A percentile compares a stretch with the other conserved stretches of the same genome.
These are phyloP conservation scores for Phytopythium vexans DNA, from an alignment of 352 stramenopile species.

Conservation along the genomic window DNA sequence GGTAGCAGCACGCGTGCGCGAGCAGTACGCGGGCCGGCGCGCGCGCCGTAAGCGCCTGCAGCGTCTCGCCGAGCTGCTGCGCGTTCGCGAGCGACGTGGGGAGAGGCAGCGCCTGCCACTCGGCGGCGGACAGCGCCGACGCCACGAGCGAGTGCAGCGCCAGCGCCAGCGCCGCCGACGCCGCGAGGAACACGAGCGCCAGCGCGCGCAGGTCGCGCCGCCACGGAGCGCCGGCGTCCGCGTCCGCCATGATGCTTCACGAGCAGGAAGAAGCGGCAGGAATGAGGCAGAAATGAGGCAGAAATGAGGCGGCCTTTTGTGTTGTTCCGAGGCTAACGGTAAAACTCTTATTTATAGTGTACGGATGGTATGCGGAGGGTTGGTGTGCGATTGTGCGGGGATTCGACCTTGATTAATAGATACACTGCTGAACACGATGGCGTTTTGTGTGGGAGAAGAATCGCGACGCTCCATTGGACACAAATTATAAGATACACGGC, in stretches of 20 bases:
- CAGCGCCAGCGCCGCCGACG: conserved; percentile 27
- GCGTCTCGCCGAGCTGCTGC: conserved; percentile 59
- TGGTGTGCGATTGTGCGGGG: too few relatives aligned
- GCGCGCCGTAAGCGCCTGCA: conserved; percentile 49
- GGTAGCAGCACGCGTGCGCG: conserved; percentile 67
- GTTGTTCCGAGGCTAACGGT: too few relatives aligned
- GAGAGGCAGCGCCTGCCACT: conserved; percentile 52
- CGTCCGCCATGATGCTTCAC: too few relatives aligned
- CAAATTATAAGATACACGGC: too few relatives aligned
- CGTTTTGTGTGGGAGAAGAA: too few relatives aligned
- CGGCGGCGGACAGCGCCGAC: conserved; percentile 39
- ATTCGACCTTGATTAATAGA: too few relatives aligned
- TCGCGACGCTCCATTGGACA: too few relatives aligned
- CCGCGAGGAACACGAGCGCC: conserved; percentile 33
- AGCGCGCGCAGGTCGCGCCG: conserved; percentile 49
- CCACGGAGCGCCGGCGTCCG: conserved; percentile 15
- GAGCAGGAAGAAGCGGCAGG: too few relatives aligned
- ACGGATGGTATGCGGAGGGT: too few relatives aligned
- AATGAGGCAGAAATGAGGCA: not conserved
- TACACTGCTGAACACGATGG: too few relatives aligned
- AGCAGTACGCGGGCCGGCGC: conserved; percentile 41
- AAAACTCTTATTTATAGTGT: too few relatives aligned
- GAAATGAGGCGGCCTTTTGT: not conserved
- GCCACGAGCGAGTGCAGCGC: conserved; percentile 59
- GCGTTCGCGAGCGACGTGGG: conserved; percentile 59